Percentiles rank a stretch among this genome's conserved stretches.
phyloP scores from a whole-genome alignment of 169 alveolate species.

The Perkinsus olseni region DNA sequence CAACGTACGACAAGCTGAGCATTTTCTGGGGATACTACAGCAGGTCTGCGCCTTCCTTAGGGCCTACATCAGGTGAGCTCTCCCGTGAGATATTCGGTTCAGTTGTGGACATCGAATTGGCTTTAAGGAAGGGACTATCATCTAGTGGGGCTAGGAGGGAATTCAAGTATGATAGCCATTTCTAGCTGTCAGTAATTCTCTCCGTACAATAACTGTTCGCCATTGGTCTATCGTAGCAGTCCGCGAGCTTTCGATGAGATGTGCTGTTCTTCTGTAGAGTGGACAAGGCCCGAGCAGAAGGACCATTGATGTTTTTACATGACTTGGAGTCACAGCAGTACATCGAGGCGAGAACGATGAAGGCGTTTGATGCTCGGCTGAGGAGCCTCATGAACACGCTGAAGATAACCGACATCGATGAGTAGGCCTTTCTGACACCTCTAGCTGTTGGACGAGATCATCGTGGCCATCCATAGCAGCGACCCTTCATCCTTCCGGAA shows the following conservation, averaged over 20 bases:
- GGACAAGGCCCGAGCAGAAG: conserved; percentile 72
- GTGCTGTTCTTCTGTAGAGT: conserved; percentile 19
- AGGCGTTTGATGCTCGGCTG: conserved; percentile 60
- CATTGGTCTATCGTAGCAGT: too few relatives aligned
- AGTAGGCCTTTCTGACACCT: conserved; percentile 44
- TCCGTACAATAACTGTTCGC: too few relatives aligned
- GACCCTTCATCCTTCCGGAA: too few relatives aligned
- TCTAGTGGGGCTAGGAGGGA: neutral
- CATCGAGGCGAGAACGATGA: conserved; percentile 60
- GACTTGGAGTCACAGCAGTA: conserved; percentile 54
- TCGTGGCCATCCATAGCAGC: too few relatives aligned
- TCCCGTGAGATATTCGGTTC: neutral
- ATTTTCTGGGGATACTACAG: neutral
- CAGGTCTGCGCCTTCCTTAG: neutral
- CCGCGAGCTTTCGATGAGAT: too few relatives aligned
- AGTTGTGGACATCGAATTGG: neutral
- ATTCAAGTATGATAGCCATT: too few relatives aligned
- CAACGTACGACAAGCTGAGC: neutral
- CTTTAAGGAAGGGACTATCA: neutral
- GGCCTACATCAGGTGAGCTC: neutral
- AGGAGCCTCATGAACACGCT: conserved; percentile 43
- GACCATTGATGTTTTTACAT: conserved; percentile 80
- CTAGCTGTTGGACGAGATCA: too few relatives aligned
- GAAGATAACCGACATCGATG: conserved; percentile 48
- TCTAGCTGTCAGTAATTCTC: too few relatives aligned